A percentile compares a stretch with the other conserved stretches of the same genome.
phyloP scores from a whole-genome alignment of 306 rosid genomes.

The Rosa multiflora region DNA sequence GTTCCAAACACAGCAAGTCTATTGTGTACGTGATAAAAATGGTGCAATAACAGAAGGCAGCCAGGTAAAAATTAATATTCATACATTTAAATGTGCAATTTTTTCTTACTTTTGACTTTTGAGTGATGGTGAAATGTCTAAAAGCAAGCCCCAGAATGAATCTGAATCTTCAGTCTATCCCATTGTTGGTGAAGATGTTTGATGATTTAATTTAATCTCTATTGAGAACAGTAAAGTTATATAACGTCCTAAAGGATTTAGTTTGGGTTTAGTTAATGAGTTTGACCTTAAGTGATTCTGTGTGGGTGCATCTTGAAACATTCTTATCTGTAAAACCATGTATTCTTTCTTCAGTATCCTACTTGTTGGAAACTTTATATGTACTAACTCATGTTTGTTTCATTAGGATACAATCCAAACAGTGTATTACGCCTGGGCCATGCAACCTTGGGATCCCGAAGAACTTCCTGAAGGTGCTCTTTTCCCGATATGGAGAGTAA shows the following conservation, averaged over 20 bases:
- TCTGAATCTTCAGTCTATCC: neutral
- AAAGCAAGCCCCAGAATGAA: neutral
- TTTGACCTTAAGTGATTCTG: neutral
- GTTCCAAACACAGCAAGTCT: slow-evolving; percentile 92
- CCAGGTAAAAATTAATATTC: slow-evolving; percentile 46
- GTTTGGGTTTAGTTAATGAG: neutral
- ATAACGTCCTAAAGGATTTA: neutral
- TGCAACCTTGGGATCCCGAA: slow-evolving; percentile 78
- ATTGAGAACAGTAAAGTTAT: neutral
- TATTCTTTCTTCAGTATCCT: neutral
- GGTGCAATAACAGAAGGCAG: slow-evolving; percentile 86
- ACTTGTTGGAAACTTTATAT: neutral
- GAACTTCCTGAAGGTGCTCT: slow-evolving; percentile 65
- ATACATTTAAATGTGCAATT: neutral
- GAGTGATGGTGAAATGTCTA: neutral
- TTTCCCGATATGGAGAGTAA: slow-evolving; percentile 76
- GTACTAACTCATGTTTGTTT: neutral
- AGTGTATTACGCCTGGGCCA: slow-evolving; percentile 73
- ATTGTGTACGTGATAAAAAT: slow-evolving; percentile 72
- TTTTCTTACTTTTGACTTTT: neutral
- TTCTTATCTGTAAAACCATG: neutral
- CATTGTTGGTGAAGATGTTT: neutral
- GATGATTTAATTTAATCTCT: neutral
- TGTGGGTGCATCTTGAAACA: neutral
- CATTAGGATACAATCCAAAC: slow-evolving; percentile 83